A percentile compares a stretch with the other conserved stretches of the same genome.
Evolutionary conservation across 495 filamentous ascomycete genomes (phyloP).

Genomic region (Sporormia fimetaria): DNA sequence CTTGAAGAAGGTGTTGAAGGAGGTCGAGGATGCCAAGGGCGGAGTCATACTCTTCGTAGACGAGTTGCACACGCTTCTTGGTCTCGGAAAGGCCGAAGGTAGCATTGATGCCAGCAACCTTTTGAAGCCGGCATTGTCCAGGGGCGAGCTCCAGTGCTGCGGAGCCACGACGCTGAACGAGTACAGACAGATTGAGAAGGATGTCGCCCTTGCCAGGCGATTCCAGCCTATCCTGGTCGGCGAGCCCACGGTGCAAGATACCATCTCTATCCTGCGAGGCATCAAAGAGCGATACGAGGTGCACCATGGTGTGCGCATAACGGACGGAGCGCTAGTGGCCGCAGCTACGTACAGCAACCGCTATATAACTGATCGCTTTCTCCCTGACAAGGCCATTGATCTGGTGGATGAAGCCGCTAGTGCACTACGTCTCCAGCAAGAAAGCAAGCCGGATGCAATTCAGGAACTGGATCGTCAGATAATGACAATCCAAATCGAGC

Average conservation of each 20-base stretch:
- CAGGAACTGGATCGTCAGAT: slow-evolving; percentile 84
- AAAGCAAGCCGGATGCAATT: slow-evolving; percentile 91
- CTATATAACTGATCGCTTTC: slow-evolving; percentile 90
- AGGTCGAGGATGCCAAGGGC: slow-evolving; percentile 80
- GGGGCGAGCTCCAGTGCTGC: slow-evolving; percentile 90
- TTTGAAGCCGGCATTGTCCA: slow-evolving; percentile 82
- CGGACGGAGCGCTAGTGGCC: slow-evolving; percentile 81
- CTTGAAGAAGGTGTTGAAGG: slow-evolving; percentile 78
- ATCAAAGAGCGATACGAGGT: slow-evolving; percentile 97
- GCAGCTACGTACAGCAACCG: slow-evolving; percentile 88
- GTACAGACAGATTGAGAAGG: slow-evolving; percentile 89
- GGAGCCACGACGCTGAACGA: slow-evolving; percentile 89
- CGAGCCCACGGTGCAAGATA: slow-evolving; percentile 82
- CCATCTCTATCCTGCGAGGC: slow-evolving; percentile 88
- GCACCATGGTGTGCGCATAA: slow-evolving; percentile 89
- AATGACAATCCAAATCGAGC: slow-evolving; percentile 93
- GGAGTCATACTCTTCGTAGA: slow-evolving; percentile 91
- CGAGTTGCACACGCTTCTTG: slow-evolving; percentile 83
- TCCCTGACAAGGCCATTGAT: slow-evolving; percentile 96
- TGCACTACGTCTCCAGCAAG: slow-evolving; percentile 80
- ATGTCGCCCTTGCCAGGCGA: slow-evolving; percentile 79
- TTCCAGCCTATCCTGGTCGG: slow-evolving; percentile 89
- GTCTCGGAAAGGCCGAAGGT: slow-evolving; percentile 87
- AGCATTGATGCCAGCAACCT: slow-evolving; percentile 94
- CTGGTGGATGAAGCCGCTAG: slow-evolving; percentile 93